Conservation (phyloP, 2,329 filamentous ascomycete species). For the Tolypocladium amazonense region DNA sequence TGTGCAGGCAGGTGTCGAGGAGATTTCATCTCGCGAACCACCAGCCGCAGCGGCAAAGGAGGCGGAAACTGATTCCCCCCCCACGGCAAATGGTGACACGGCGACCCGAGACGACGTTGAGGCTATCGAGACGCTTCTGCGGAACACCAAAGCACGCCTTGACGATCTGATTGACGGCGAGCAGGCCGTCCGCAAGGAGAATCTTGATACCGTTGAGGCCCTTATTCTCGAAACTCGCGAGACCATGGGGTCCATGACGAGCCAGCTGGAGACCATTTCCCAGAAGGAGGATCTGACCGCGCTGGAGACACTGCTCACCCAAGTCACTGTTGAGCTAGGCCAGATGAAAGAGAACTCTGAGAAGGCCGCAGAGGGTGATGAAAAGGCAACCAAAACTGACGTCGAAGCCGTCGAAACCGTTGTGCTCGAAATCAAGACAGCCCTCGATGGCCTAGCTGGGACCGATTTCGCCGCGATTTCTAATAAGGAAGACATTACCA, state of each 20-base stretch:
- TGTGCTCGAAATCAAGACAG: conserved; percentile 74
- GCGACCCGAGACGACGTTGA: conserved; percentile 67
- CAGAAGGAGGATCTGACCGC: conserved; percentile 70
- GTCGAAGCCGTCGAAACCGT: conserved; percentile 71
- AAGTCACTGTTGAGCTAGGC: conserved; percentile 65
- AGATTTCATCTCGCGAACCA: conserved; percentile 25
- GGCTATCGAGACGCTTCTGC: conserved; percentile 80
- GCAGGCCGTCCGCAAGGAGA: conserved; percentile 55
- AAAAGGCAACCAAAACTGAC: conserved; percentile 69
- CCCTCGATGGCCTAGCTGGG: conserved; percentile 62
- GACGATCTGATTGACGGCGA: conserved; percentile 71
- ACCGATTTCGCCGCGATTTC: conserved; percentile 62
- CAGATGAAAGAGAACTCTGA: conserved; percentile 55
- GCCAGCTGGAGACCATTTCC: conserved; percentile 58
- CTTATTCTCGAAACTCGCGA: conserved; percentile 66
- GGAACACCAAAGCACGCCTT: conserved; percentile 78
- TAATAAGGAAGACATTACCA: conserved; percentile 59
- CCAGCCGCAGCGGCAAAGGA: conserved; percentile 7
- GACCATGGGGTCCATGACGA: conserved; percentile 53
- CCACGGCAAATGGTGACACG: conserved; percentile 18
- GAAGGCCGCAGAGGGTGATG: conserved; percentile 43
- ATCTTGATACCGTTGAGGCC: conserved; percentile 54
- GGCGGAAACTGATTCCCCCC: conserved; percentile 8
- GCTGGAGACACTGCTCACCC: conserved; percentile 68
- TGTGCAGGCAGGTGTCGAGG: conserved; percentile 38